These are phyloP conservation scores for Hemisphaericaspora lyxosophila DNA, from an alignment of 1,139 yeast genomes.

Conservation along the genomic window DNA sequence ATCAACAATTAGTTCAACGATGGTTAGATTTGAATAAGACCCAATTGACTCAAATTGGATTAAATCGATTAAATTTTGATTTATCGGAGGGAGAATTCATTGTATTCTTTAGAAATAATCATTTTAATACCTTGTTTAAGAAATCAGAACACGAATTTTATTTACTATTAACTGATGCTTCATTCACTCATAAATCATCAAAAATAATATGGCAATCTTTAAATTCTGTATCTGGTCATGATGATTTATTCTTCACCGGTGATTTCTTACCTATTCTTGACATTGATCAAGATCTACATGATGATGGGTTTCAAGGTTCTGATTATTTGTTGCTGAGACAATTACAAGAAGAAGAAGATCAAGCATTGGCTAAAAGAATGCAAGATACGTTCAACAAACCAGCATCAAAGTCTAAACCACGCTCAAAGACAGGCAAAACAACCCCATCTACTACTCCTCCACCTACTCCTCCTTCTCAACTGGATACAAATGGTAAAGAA, in stretches of 20 bases:
- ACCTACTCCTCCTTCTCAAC: no score
- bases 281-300: conserved; percentile 15
- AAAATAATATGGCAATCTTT: conserved; percentile 77
- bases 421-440: no score
- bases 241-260: conserved; percentile 67
- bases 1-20: conserved; percentile 21
- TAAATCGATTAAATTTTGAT: conserved; percentile 44
- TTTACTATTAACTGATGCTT: conserved; percentile 69
- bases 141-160: conserved; percentile 49
- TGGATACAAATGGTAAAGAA: conserved; percentile 10
- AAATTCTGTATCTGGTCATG: conserved; percentile 61
- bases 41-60: conserved; percentile 69
- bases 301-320: conserved; percentile 17
- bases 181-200: conserved; percentile 42
- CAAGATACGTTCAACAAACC: conserved; percentile 29
- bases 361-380: conserved; percentile 47
- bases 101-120: conserved; percentile 82
- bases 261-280: conserved; percentile 47
- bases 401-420: conserved; percentile 2
- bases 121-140: conserved; percentile 71
- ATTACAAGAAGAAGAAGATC: conserved; percentile 66
- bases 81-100: conserved; percentile 44
- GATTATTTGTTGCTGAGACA: conserved; percentile 51
- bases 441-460: no score
- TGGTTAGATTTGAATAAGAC: conserved; percentile 60